phyloP scores from a whole-genome alignment of 805 yeast species.

The Saccharomyces kudriavzevii region DNA sequence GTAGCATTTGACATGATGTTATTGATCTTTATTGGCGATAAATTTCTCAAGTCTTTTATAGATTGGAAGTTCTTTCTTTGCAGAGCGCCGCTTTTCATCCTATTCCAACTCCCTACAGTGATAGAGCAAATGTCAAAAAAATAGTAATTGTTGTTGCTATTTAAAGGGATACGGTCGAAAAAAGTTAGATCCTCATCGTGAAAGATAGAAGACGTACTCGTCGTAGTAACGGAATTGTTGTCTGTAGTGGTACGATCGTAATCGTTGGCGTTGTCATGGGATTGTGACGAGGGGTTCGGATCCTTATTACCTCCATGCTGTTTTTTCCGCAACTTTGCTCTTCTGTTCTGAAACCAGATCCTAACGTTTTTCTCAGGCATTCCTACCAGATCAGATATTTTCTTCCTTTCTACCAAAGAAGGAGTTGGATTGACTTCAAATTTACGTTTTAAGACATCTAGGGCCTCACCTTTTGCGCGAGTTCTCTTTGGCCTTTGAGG shows the following conservation, averaged over 20 bases:
- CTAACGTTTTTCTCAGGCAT: slow-evolving; percentile 85
- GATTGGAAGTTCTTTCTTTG: slow-evolving; percentile 30
- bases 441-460: slow-evolving; percentile 58
- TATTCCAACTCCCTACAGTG: slow-evolving; percentile 75
- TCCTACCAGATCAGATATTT: slow-evolving; percentile 61
- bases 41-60: slow-evolving; percentile 44
- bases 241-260: slow-evolving; percentile 1
- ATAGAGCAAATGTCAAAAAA: slow-evolving; percentile 61
- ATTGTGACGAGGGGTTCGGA: slow-evolving; percentile 5
- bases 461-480: slow-evolving; percentile 73
- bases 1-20: slow-evolving; percentile 55
- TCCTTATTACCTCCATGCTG: neutral
- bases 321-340: slow-evolving; percentile 65
- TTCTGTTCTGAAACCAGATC: slow-evolving; percentile 86
- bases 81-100: slow-evolving; percentile 58
- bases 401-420: slow-evolving; percentile 58
- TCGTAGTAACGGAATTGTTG: neutral
- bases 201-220: slow-evolving; percentile 8
- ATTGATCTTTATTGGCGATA: slow-evolving; percentile 60
- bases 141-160: slow-evolving; percentile 56
- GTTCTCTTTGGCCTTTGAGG: slow-evolving; percentile 41
- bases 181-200: slow-evolving; percentile 8
- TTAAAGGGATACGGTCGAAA: slow-evolving; percentile 42
- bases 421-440: slow-evolving; percentile 73
- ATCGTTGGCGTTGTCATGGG: slow-evolving; percentile 10